These are phyloP conservation scores for Fusarium caatingaense DNA, from an alignment of 2,329 filamentous ascomycete species.

Conservation along the genomic window DNA sequence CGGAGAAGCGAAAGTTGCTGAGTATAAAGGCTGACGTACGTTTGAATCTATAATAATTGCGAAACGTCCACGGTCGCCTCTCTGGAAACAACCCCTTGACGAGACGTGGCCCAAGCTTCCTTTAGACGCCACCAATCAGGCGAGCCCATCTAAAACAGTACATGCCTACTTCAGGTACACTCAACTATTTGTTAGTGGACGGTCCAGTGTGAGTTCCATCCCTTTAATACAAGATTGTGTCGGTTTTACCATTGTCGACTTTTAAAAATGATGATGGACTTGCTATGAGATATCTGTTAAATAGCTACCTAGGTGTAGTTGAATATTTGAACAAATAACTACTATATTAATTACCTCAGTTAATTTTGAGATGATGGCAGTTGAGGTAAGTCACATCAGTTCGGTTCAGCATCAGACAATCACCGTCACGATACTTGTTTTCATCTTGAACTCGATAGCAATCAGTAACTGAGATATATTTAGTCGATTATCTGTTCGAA, in stretches of 20 bases:
- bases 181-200: background rate
- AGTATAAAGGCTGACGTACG: conserved; percentile 46
- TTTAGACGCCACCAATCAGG: conserved; percentile 39
- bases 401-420: background rate
- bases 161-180: background rate
- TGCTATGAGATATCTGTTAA: background rate
- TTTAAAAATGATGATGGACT: background rate
- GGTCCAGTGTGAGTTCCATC: background rate
- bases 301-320: background rate
- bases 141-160: conserved; percentile 1
- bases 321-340: too few relatives aligned
- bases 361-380: background rate
- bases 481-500: background rate
- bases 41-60: conserved; percentile 37
- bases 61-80: conserved; percentile 50
- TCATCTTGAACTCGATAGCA: background rate
- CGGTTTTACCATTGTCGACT: background rate
- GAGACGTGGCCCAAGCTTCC: conserved; percentile 44
- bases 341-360: too few relatives aligned
- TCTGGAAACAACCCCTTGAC: conserved; percentile 41
- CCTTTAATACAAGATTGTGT: too few relatives aligned
- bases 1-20: conserved; percentile 22
- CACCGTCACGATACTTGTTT: background rate
- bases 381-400: background rate
- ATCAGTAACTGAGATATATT: background rate